Percentiles rank a stretch among this genome's conserved stretches.
Evolutionary conservation across 2,329 filamentous ascomycete genomes (phyloP).

Genomic region (Achaetomium macrosporum): DNA sequence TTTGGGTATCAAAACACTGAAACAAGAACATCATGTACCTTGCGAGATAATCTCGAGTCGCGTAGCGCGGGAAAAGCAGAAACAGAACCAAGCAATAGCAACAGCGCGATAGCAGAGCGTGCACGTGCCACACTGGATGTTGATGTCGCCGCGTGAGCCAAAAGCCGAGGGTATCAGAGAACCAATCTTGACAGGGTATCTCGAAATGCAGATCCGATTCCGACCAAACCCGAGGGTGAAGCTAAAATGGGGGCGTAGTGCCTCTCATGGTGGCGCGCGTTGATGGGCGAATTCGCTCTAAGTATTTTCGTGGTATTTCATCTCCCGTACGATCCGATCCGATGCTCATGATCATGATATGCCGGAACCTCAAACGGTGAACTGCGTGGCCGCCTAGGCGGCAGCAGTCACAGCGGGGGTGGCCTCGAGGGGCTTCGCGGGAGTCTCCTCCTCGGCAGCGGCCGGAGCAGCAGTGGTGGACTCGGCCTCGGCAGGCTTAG

Average conservation of each 20-base stretch:
- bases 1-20: constrained; percentile 34
- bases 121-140: not conserved
- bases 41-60: constrained; percentile 8
- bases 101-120: constrained; percentile 5
- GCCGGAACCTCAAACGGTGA: constrained; percentile 10
- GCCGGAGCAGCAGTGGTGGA: constrained; percentile 21
- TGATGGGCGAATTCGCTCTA: constrained; percentile 27
- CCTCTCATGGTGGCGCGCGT: constrained; percentile 12
- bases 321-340: constrained; percentile 13
- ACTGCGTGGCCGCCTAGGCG: constrained; percentile 37
- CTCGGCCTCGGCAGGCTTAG: constrained; percentile 29
- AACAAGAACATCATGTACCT: constrained; percentile 27
- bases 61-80: constrained; percentile 22
- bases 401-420: constrained; percentile 46
- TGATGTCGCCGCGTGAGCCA: not conserved
- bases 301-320: constrained; percentile 16
- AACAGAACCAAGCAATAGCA: constrained; percentile 11
- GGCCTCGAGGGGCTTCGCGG: constrained; percentile 35
- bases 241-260: constrained; percentile 12
- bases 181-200: constrained; percentile 51
- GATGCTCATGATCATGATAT: constrained; percentile 21
- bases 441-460: constrained; percentile 28
- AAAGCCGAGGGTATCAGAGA: constrained; percentile 27
- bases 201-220: constrained; percentile 53
- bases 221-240: constrained; percentile 33